phyloP scores from a whole-genome alignment of 306 rosid genomes.

The Fragaria vesca region DNA sequence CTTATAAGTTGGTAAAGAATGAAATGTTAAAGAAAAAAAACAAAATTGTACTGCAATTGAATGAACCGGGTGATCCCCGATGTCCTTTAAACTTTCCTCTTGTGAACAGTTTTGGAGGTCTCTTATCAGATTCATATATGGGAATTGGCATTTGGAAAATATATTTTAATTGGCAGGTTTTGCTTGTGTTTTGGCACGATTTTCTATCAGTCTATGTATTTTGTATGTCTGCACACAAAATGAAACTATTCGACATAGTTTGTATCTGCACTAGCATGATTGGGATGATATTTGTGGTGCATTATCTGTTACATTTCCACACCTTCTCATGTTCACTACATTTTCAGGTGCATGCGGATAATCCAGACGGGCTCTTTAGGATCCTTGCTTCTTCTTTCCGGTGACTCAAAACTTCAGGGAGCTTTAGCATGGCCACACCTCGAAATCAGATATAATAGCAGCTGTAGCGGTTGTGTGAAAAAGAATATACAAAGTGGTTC shows the following conservation, averaged over 20 bases:
- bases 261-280: background rate
- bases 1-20: background rate
- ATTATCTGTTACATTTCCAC: background rate
- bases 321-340: background rate
- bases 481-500: background rate
- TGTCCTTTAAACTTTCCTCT: background rate
- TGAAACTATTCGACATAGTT: background rate
- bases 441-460: slow-evolving; percentile 1
- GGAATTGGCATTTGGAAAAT: background rate
- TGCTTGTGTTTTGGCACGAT: background rate
- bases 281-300: background rate
- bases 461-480: background rate
- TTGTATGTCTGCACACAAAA: background rate
- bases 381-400: slow-evolving; percentile 79
- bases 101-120: background rate
- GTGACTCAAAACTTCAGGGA: slow-evolving; percentile 40
- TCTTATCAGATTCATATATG: background rate
- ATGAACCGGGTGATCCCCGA: background rate
- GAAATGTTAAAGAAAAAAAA: background rate
- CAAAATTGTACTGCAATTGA: background rate
- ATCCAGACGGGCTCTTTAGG: slow-evolving; percentile 92
- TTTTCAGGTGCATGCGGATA: slow-evolving; percentile 85
- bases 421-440: background rate
- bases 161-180: background rate
- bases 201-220: background rate